A percentile compares a stretch with the other conserved stretches of the same genome.
Conservation (phyloP, 306 rosid species). For the Dryas octopetala region DNA sequence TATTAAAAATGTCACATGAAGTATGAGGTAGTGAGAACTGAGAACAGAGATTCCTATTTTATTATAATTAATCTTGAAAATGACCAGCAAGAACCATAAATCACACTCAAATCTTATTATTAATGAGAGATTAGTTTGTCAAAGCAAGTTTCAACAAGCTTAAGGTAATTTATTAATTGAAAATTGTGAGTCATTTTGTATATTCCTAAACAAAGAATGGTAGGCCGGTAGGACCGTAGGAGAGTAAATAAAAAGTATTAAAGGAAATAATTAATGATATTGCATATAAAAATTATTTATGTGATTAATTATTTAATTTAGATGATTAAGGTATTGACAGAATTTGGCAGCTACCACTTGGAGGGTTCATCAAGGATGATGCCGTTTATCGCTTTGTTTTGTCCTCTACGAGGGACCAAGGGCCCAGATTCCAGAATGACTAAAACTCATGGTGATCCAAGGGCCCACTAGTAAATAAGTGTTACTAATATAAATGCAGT, state of each 20-base stretch:
- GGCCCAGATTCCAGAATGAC: constrained; percentile 4
- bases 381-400: not conserved
- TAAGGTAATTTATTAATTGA: not conserved
- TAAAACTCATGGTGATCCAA: not conserved
- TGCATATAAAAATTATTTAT: not conserved
- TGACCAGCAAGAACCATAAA: not conserved
- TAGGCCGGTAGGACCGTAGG: not conserved
- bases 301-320: not conserved
- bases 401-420: not conserved
- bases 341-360: constrained; percentile 11
- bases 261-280: not conserved
- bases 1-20: constrained; percentile 5
- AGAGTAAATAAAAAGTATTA: not conserved
- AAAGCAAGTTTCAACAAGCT: not conserved
- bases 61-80: not conserved
- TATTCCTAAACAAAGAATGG: not conserved
- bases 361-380: not conserved
- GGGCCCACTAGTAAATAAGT: not conserved
- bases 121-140: not conserved
- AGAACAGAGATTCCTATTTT: not conserved
- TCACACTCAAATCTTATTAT: not conserved
- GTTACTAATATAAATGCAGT: too few relatives aligned
- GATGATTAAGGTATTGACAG: not conserved
- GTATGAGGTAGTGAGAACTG: not conserved
- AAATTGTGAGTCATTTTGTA: not conserved